These are phyloP conservation scores for Zopfia rhizophila DNA, from an alignment of 2,329 filamentous ascomycete genomes.

Conservation along the genomic window DNA sequence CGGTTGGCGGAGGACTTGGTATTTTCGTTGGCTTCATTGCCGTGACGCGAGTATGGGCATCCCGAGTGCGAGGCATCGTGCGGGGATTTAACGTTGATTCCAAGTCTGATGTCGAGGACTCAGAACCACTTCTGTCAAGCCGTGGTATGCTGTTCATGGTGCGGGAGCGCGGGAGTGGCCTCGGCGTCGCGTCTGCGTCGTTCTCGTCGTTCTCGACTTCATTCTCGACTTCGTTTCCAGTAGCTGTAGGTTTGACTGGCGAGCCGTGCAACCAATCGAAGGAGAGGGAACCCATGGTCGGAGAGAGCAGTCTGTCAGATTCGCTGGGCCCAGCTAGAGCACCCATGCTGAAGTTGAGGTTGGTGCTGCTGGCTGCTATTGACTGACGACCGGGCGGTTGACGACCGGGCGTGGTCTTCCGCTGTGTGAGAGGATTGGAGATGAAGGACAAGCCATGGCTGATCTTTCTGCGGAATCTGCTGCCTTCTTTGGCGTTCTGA, in stretches of 20 bases:
- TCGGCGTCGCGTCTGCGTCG: slow-evolving; percentile 29
- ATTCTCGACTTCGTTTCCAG: neutral
- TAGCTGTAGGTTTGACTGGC: slow-evolving; percentile 2
- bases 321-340: slow-evolving; percentile 10
- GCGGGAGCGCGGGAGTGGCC: slow-evolving; percentile 36
- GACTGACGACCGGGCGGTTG: slow-evolving; percentile 20
- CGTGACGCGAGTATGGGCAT: slow-evolving; percentile 11
- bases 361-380: slow-evolving; percentile 21
- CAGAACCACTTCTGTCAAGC: slow-evolving; percentile 25
- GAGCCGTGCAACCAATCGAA: neutral
- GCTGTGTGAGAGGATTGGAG: slow-evolving; percentile 43
- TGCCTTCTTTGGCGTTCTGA: slow-evolving; percentile 19
- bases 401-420: slow-evolving; percentile 32
- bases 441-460: slow-evolving; percentile 46
- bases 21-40: slow-evolving; percentile 42
- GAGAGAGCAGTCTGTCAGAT: slow-evolving; percentile 23
- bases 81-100: slow-evolving; percentile 11
- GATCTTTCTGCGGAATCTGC: slow-evolving; percentile 46
- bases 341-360: slow-evolving; percentile 8
- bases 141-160: slow-evolving; percentile 48
- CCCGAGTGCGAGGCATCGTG: slow-evolving; percentile 8
- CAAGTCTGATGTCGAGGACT: slow-evolving; percentile 5
- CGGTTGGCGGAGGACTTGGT: slow-evolving; percentile 37
- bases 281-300: slow-evolving; percentile 9
- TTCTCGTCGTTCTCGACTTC: neutral